A percentile compares a stretch with the other conserved stretches of the same genome.
phyloP scores from a whole-genome alignment of 169 alveolate species.

The Eimeria tenella region DNA sequence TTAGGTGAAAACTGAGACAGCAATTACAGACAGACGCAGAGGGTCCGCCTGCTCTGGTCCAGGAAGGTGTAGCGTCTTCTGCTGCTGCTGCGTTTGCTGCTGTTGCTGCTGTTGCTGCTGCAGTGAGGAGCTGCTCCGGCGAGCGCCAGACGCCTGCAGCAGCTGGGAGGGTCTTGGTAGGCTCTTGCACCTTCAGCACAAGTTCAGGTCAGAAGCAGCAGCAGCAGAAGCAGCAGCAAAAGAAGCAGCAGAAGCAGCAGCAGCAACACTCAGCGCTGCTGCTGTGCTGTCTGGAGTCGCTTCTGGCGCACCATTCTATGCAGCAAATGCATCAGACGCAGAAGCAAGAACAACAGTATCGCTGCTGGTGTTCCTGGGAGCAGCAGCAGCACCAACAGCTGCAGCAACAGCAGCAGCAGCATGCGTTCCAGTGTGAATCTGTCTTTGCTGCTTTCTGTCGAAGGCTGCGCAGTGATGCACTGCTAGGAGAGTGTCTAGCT shows the following conservation, averaged over 20 bases:
- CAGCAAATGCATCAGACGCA: no score
- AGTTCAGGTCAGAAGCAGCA: background rate
- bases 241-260: background rate
- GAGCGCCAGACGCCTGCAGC: conserved; percentile 7
- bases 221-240: conserved; percentile 2
- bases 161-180: conserved; percentile 2
- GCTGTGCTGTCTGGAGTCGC: no score
- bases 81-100: conserved; percentile 13
- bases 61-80: background rate
- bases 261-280: background rate
- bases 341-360: no score
- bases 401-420: conserved; percentile 17
- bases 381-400: conserved; percentile 6
- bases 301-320: no score
- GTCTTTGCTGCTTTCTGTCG: background rate
- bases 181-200: conserved; percentile 19
- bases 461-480: background rate
- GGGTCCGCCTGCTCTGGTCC: background rate
- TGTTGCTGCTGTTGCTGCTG: conserved; percentile 32
- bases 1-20: no score
- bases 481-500: background rate
- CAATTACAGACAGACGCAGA: no score
- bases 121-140: conserved; percentile 14
- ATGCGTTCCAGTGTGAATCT: background rate
- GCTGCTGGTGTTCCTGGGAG: background rate